Evolutionary conservation across 306 rosid genomes (phyloP).

Genomic region (Cucurbita pepo): DNA sequence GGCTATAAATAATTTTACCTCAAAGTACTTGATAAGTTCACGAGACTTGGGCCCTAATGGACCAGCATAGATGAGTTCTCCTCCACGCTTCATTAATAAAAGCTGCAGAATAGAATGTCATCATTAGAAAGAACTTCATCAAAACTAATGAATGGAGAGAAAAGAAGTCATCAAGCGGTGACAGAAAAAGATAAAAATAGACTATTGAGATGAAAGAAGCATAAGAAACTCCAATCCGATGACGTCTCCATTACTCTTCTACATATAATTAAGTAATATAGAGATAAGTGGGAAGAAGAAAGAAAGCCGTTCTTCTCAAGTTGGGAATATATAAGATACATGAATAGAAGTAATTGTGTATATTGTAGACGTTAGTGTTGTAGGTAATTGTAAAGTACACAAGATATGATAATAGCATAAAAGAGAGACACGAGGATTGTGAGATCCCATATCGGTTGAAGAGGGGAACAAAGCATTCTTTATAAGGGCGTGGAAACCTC

Average conservation of each 20-base stretch:
- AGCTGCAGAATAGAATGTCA: slow-evolving; percentile 41
- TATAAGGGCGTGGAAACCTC: too few relatives aligned
- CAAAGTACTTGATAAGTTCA: slow-evolving; percentile 73
- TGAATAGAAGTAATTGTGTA: not conserved
- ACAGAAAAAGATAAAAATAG: too few relatives aligned
- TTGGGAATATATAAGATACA: not conserved
- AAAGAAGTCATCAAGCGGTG: not conserved
- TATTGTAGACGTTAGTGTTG: not conserved
- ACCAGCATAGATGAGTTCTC: slow-evolving; percentile 97
- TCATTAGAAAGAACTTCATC: not conserved
- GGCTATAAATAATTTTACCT: slow-evolving; percentile 38
- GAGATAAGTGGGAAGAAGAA: not conserved
- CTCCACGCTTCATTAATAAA: slow-evolving; percentile 93
- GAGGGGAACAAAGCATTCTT: too few relatives aligned
- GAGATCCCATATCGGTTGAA: too few relatives aligned
- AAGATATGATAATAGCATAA: not conserved
- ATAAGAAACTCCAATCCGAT: not conserved
- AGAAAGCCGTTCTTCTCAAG: not conserved
- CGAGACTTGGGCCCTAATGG: slow-evolving; percentile 83
- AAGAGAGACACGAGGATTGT: not conserved
- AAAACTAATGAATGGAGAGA: not conserved
- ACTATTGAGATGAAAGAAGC: not conserved
- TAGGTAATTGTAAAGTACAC: not conserved
- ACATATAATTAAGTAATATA: not conserved
- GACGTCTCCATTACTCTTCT: not conserved